Evolutionary conservation across 2,329 filamentous ascomycete genomes (phyloP), one percentile per base, ranked within the genome.

Genomic region (Xylariaceae sp.): DNA sequence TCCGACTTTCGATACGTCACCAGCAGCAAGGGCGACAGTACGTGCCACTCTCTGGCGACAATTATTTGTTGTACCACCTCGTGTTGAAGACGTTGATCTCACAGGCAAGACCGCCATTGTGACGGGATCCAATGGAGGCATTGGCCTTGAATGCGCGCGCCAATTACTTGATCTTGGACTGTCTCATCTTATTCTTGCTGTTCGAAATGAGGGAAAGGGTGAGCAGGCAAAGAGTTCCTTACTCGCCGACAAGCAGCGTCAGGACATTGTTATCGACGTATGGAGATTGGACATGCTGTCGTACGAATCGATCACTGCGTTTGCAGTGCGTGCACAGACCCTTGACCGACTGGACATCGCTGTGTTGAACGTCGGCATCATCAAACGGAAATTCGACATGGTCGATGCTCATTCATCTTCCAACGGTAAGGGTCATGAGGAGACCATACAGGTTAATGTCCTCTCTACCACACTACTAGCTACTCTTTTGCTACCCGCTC

Each of bases 401-500:
- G n/a, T n/a, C n/a, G n/a, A n/a, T n/a, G n/a, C n/a, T n/a, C n/a
- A n/a, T n/a, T n/a, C n/a, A n/a, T n/a, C n/a, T n/a, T n/a, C n/a
- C n/a, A n/a, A n/a, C n/a, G n/a, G n/a, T n/a, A n/a, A n/a, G n/a
- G n/a, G n/a, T n/a, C n/a, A n/a, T n/a, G n/a, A n/a, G n/a, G n/a
- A n/a, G n/a, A n/a, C n/a, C n/a, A n/a, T n/a, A n/a, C n/a, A n/a
- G n/a, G n/a, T n/a, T n/a, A n/a, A n/a, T n/a, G n/a, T n/a, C n/a
- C n/a, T n/a, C n/a, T n/a, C n/a, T n/a, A n/a, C n/a, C n/a, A n/a
- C n/a, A n/a, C 61, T 79, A 40, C 68, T 63, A 15, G 77, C 70
- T 0, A 62, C 71, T 7, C 54, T 78, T 1, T 57, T 79, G 0
- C 64, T 63, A 0, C 49, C 74, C 0, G 56, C 74, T 0, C 39